Evolutionary conservation across 2,329 filamentous ascomycete genomes (phyloP).

Genomic region (Alternaria brassicicola): DNA sequence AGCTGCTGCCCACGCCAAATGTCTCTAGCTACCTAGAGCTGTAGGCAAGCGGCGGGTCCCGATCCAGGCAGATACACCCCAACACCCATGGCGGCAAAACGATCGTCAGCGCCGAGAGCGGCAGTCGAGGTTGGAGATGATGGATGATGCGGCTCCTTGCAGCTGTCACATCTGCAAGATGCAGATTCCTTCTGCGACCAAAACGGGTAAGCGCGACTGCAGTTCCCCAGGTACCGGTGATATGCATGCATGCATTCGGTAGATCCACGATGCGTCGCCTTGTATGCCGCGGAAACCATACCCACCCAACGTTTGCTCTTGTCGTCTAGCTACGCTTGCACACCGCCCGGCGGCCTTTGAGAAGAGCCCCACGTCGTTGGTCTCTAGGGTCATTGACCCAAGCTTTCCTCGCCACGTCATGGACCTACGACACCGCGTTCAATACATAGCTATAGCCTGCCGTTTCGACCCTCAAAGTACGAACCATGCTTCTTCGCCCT

Average conservation of each 20-base stretch:
- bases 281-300: neutral
- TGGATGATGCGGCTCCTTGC: neutral
- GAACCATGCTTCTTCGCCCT: neutral
- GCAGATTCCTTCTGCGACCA: neutral
- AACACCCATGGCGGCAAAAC: neutral
- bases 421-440: neutral
- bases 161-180: neutral
- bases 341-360: neutral
- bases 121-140: neutral
- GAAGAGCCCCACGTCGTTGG: neutral
- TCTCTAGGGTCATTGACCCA: neutral
- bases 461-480: neutral
- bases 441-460: neutral
- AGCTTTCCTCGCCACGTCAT: neutral
- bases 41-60: neutral
- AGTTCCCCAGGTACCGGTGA: neutral
- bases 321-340: neutral
- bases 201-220: constrained; percentile 3
- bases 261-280: neutral
- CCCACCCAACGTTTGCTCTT: neutral
- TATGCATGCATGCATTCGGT: neutral
- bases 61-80: constrained; percentile 9
- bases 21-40: neutral
- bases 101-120: constrained; percentile 3
- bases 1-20: neutral